Base-by-base conservation (phyloP, 805 yeast genomes). In the Zygotorulaspora chibaensis region DNA sequence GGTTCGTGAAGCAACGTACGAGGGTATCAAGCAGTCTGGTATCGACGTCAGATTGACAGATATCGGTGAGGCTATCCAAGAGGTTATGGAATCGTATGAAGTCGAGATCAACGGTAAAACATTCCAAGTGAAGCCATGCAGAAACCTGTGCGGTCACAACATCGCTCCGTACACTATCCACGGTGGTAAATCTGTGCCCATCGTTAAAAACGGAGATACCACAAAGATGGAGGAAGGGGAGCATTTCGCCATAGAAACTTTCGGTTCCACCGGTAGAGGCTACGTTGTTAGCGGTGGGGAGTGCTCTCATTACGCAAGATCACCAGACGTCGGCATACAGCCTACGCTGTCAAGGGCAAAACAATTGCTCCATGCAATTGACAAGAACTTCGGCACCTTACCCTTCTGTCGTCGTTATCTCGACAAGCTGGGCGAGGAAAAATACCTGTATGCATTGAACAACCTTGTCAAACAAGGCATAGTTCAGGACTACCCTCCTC, bases 201-300 rank as follows among this genome's bases (percentile, higher is more conserved):
- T 93, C 59, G 96, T 93, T 29, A 84, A 90, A 59, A 87, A 87
- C 59, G 91, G 89, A 7, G 99, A 93, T 65, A 78, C 78, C 66
- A 93, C 98, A 9, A 91, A 91, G 75, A 91, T 93, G 96, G 99
- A 93, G 67, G 99, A 93, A 72, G 96, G 96, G 52, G 99, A 93
- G 67, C 83, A 88, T 2, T 91, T 87, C 73, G 99, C 99, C 50
- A 91, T 93, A 61, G 99, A 93, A 70, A 93, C 99, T 2, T 93
- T 93, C 62, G 99, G 99, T 10, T 79, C 96, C 36, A 93, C 99
- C 1, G 99, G 99, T 51, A 79, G 84, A 48, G 99, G 98, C 30
- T 84, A 83, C 57, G 98, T 93, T 29, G 71, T 83, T 39, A 71
- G 81, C 7, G 84, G 81, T 50, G 99, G 99, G 38, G 99, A 93